Conservation (phyloP, 495 filamentous ascomycete species). For the Penicillium turbatum region DNA sequence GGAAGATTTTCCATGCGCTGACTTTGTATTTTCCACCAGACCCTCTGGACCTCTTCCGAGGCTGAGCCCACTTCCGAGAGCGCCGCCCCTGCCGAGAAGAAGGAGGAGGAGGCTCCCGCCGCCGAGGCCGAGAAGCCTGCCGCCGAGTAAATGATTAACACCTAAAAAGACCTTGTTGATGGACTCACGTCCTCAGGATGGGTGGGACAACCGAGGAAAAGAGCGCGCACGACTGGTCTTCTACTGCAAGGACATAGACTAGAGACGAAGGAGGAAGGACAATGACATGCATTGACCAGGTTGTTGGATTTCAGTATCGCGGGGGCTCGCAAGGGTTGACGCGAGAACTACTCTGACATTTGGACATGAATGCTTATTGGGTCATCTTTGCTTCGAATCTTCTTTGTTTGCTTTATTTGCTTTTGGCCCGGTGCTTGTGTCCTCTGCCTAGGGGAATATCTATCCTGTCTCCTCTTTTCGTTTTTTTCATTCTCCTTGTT, state of each 20-base stretch:
- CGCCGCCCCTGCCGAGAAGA: conserved; percentile 57
- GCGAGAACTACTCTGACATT: background rate
- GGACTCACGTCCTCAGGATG: conserved; percentile 37
- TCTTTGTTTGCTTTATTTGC: conserved; percentile 8
- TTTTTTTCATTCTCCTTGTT: conserved; percentile 31
- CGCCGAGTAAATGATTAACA: conserved; percentile 47
- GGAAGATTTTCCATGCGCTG: conserved; percentile 13
- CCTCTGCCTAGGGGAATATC: conserved; percentile 11
- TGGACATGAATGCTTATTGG: conserved; percentile 1
- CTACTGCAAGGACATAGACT: conserved; percentile 15
- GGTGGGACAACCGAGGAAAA: conserved; percentile 23
- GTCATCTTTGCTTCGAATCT: conserved; percentile 11
- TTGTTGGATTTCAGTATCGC: conserved; percentile 7
- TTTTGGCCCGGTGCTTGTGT: conserved; percentile 10
- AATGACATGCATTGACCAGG: conserved; percentile 9
- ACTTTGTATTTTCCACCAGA: conserved; percentile 50
- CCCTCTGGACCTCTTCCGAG: conserved; percentile 99
- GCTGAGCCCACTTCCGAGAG: conserved; percentile 66
- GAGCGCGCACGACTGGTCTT: conserved; percentile 17
- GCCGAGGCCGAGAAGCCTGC: conserved; percentile 59
- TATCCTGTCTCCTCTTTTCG: conserved; percentile 16
- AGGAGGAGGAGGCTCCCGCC: conserved; percentile 53
- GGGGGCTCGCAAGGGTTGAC: conserved; percentile 11
- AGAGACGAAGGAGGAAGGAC: conserved; percentile 3
- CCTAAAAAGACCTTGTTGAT: conserved; percentile 33